A percentile compares a stretch with the other conserved stretches of the same genome.
Evolutionary conservation across 2,329 filamentous ascomycete species (phyloP).

Genomic region (Aspergillus quadricinctus): DNA sequence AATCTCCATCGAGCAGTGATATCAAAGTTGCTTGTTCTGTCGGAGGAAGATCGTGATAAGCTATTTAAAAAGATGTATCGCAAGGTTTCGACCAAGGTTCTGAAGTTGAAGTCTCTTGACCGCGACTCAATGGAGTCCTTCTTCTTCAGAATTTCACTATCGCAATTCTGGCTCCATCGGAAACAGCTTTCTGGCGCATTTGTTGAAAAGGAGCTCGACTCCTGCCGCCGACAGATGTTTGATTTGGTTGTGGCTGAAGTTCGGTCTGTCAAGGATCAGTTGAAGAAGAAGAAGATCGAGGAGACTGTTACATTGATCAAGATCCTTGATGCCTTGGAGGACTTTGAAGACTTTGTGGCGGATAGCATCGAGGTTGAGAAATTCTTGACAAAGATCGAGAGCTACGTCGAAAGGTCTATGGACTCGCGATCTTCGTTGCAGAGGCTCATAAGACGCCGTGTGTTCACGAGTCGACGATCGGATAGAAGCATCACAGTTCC

Average conservation of each 20-base stretch:
- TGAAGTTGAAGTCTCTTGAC: slow-evolving; percentile 28
- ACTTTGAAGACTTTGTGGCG: slow-evolving; percentile 35
- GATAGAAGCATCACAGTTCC: slow-evolving; percentile 25
- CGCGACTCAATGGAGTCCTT: slow-evolving; percentile 35
- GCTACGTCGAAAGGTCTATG: slow-evolving; percentile 30
- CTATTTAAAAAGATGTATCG: slow-evolving; percentile 33
- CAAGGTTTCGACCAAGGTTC: slow-evolving; percentile 25
- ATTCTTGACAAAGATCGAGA: slow-evolving; percentile 33
- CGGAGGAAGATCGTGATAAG: slow-evolving; percentile 31
- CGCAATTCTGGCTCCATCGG: slow-evolving; percentile 31
- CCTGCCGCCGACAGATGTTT: slow-evolving; percentile 32
- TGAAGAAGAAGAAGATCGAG: slow-evolving; percentile 31
- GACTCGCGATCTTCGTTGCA: slow-evolving; percentile 26
- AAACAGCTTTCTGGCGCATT: slow-evolving; percentile 26
- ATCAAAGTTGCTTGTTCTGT: slow-evolving; percentile 30
- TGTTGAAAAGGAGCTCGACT: slow-evolving; percentile 26
- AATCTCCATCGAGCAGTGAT: slow-evolving; percentile 33
- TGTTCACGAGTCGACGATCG: slow-evolving; percentile 27
- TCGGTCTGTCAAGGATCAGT: slow-evolving; percentile 31
- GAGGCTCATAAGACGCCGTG: slow-evolving; percentile 31
- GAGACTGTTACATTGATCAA: slow-evolving; percentile 34
- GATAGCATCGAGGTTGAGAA: slow-evolving; percentile 33
- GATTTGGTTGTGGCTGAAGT: slow-evolving; percentile 31
- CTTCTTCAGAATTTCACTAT: slow-evolving; percentile 32
- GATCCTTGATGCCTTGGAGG: slow-evolving; percentile 35